Percentiles rank a stretch among this genome's conserved stretches.
These are phyloP conservation scores for Blastobotrys peoriensis DNA, from an alignment of 805 yeast genomes.

Conservation along the genomic window DNA sequence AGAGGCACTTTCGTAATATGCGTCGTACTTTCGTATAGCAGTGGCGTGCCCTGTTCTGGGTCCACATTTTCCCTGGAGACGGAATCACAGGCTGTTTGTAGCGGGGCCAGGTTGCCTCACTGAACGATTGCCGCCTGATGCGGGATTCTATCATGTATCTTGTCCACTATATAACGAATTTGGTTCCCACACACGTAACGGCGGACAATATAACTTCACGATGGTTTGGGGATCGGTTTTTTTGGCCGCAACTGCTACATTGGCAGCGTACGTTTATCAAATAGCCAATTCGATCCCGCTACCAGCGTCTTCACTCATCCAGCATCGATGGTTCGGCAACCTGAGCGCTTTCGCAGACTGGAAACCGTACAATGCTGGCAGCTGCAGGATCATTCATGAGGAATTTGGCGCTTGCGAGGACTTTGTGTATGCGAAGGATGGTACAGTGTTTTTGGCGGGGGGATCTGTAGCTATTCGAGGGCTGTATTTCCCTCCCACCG, in stretches of 20 bases:
- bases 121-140: too few relatives aligned
- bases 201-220: too few relatives aligned
- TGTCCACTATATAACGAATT: too few relatives aligned
- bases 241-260: not conserved
- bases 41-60: too few relatives aligned
- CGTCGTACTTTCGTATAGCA: too few relatives aligned
- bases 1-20: too few relatives aligned
- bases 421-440: not conserved
- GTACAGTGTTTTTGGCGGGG: not conserved
- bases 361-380: not conserved
- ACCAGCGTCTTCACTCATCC: not conserved
- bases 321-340: not conserved
- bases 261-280: not conserved
- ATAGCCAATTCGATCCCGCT: not conserved
- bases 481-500: conserved; percentile 1
- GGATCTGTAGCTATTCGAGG: not conserved
- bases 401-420: conserved; percentile 3
- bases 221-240: not conserved
- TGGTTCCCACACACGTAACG: too few relatives aligned
- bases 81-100: too few relatives aligned
- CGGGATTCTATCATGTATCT: too few relatives aligned
- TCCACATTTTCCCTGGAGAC: too few relatives aligned
- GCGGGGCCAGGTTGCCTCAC: too few relatives aligned
- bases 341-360: not conserved
- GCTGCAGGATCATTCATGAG: not conserved